Evolutionary conservation across 2,329 filamentous ascomycete species (phyloP), one percentile per base, ranked within the genome.

Genomic region (Xylaria sp.): DNA sequence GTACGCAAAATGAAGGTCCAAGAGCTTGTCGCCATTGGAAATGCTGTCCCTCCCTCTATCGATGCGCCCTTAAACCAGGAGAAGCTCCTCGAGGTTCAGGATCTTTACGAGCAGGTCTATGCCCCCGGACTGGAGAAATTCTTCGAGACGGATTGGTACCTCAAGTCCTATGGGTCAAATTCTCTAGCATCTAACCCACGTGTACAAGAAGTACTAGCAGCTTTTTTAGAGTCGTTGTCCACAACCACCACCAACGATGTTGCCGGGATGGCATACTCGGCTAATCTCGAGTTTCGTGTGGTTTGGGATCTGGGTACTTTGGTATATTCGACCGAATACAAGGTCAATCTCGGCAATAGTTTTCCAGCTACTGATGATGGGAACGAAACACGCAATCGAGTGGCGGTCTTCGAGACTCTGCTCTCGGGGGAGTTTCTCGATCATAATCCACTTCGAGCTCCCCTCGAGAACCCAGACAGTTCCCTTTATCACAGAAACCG

Each of bases 81-180:
- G 39, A 81, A 79, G 24, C 75, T 92, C 58, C 88, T 90, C 73
- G 90, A 93, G 76, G 89, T 93, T 67, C 89, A 89, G 71, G 87
- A 87, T 69, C 79, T 95, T 17, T 97, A 92, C 79, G 86, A 88
- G 73, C 90, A 91, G 72, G 90, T 93, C 71, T 97, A 96, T 78
- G 91, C 90, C 3, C 87, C 86, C 1, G 91, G 89, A 7, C 86
- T 96, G 55, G 90, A 93, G 79, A 86, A 87, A 58, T 90, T 96
- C 70, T 87, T 97, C 70, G 94, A 98, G 79, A 92, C 93, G 6
- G 86, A 85, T 32, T 98, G 94, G 94, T 98, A 93, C 81, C 88
- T 83, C 42, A 80, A 80, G 63, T 79, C 82, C 56, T 77, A 77
- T 55, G 84, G 84, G 45, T 69, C 79, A 14, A 80, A 82, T 67